Conservation (phyloP, 352 stramenopile species). For the Chrysophaeum taylorii region DNA sequence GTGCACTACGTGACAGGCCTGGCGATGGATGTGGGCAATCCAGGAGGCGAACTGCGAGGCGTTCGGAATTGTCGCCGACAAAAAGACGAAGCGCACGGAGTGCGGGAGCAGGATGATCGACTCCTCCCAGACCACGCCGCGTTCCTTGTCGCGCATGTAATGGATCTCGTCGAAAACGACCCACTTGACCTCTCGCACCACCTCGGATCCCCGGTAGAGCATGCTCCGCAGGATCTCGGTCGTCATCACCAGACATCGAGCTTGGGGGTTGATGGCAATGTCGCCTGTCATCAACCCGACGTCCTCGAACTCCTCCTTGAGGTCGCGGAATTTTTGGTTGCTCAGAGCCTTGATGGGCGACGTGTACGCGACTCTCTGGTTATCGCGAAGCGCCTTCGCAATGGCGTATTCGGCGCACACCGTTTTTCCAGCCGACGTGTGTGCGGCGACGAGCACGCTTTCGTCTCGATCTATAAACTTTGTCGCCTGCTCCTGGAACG, state of each 20-base stretch:
- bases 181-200: constrained; percentile 95
- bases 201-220: constrained; percentile 93
- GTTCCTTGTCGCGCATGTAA: constrained; percentile 98
- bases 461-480: constrained; percentile 88
- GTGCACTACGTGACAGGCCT: constrained; percentile 99
- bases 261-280: constrained; percentile 97
- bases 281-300: constrained; percentile 99
- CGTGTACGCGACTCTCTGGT: constrained; percentile 94
- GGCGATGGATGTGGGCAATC: constrained; percentile 97
- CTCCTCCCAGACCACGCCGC: constrained; percentile 96
- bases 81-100: constrained; percentile 96
- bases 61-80: constrained; percentile 98
- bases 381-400: constrained; percentile 77
- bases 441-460: constrained; percentile 93
- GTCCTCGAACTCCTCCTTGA: constrained; percentile 80
- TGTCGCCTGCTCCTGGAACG: constrained; percentile 93
- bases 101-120: constrained; percentile 96
- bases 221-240: constrained; percentile 95
- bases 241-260: constrained; percentile 86
- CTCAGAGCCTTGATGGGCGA: constrained; percentile 97
- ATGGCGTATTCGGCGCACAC: constrained; percentile 89
- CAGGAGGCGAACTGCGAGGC: constrained; percentile 71
- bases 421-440: constrained; percentile 95
- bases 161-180: constrained; percentile 99
- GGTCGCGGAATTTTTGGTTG: constrained; percentile 99